Base-by-base conservation (phyloP, 2,329 filamentous ascomycete genomes). In the Diaporthe sp. region DNA sequence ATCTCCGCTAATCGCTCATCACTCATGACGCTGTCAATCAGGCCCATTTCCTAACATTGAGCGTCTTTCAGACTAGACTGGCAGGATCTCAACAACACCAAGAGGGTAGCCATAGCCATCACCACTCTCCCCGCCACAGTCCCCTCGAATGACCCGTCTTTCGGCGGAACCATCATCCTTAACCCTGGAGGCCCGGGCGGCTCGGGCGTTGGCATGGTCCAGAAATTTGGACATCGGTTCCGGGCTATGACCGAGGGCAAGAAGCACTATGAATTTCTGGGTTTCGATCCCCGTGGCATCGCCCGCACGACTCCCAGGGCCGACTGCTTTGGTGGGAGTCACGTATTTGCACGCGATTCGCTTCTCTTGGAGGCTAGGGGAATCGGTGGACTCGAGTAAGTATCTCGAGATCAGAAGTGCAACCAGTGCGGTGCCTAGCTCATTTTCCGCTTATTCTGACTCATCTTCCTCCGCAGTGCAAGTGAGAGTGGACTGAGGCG, bases 121-220 rank as follows among this genome's bases (percentile, higher is more conserved):
- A 79, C 84, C 64, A 84, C 83, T 73, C 80, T 84, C 12, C 84
- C 85, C 0, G 85, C 86, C 35, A 75, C 75, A 1, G 86, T 87
- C 4, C 72, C 81, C 12, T 80, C 83, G 30, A 52, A 78, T n/a
- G 82, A 86, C 72, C 80, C 83, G 5, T 75, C 80, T 47, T 87
- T 84, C 70, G 85, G 81, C 52, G 86, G 86, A 25, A 80, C 86
- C 64, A 80, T 87, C 55, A 80, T 88, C 76, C 78, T 79, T 61
- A 87, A 87, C 79, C 86, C 86, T 0, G 86, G 87, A 55, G 86
- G 87, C 0, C 86, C 86, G 0, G 84, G 86, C 38, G 83, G 80
- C 28, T 85, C 84, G 0, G 86, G 86, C 12, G 81, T 86, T 3
- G 47, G 40, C 0, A 76, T 82, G 17, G 42, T 83, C 8, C 77